A percentile compares a stretch with the other conserved stretches of the same genome.
These are phyloP conservation scores for Sarocladium kiliense DNA, from an alignment of 2,329 filamentous ascomycete species.

Conservation along the genomic window DNA sequence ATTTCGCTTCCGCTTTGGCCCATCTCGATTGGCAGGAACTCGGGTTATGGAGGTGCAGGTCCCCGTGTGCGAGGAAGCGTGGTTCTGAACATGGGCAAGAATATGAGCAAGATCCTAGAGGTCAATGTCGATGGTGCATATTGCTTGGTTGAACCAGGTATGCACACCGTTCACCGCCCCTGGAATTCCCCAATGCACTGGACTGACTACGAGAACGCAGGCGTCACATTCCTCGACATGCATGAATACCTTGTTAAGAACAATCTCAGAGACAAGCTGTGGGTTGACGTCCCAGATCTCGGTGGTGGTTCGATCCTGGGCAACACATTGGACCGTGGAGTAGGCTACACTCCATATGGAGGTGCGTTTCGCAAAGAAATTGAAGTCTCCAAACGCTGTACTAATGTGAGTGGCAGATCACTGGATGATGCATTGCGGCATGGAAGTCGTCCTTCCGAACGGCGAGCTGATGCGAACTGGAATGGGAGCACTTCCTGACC, in stretches of 20 bases:
- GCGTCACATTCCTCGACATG: conserved; percentile 44
- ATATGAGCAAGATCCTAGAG: conserved; percentile 48
- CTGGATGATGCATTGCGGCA: conserved; percentile 32
- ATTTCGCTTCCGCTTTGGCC: conserved; percentile 42
- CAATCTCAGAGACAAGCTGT: conserved; percentile 31
- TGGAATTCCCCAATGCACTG: too few relatives aligned
- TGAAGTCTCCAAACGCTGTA: background rate
- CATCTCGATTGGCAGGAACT: conserved; percentile 42
- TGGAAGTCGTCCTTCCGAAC: conserved; percentile 39
- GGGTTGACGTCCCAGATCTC: conserved; percentile 37
- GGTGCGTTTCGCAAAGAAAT: conserved; percentile 11
- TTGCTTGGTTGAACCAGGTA: conserved; percentile 48
- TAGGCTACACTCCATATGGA: conserved; percentile 39
- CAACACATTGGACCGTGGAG: conserved; percentile 39
- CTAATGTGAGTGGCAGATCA: conserved; percentile 17
- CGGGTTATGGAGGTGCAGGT: conserved; percentile 51
- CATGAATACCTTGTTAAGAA: conserved; percentile 42
- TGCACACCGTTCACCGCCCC: background rate
- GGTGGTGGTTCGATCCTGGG: conserved; percentile 38
- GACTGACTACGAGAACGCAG: background rate
- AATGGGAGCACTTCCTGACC: conserved; percentile 38
- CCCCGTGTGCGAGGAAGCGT: conserved; percentile 47
- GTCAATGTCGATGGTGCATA: conserved; percentile 44
- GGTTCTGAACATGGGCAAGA: conserved; percentile 43
- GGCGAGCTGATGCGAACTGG: conserved; percentile 41